These are phyloP conservation scores for Royoungia palumana DNA, from an alignment of 768 basidiomycete species.

Conservation along the genomic window DNA sequence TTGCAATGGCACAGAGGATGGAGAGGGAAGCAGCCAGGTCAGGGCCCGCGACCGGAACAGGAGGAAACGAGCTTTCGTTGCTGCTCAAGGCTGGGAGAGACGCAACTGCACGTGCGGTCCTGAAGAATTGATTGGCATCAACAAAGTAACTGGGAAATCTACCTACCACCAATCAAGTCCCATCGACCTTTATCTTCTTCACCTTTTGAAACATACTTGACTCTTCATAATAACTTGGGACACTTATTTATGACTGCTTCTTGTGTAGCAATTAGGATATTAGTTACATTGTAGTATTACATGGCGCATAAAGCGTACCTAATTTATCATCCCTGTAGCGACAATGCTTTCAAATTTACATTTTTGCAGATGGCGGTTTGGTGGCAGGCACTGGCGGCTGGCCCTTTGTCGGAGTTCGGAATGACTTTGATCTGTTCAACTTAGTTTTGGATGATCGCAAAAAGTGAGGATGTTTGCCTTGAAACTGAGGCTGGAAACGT, in stretches of 20 bases:
- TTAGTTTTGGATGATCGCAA: too few species aligned
- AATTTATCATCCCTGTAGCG: slow-evolving; percentile 22
- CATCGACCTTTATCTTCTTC: not conserved
- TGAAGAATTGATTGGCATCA: slow-evolving; percentile 34
- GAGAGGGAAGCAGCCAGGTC: slow-evolving; percentile 40
- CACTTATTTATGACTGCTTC: slow-evolving; percentile 26
- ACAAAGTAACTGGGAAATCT: not conserved
- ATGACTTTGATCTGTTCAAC: too few species aligned
- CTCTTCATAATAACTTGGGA: not conserved
- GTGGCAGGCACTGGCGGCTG: too few species aligned
- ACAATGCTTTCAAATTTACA: not conserved
- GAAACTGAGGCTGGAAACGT: too few species aligned
- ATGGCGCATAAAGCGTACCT: slow-evolving; percentile 1
- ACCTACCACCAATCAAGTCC: slow-evolving; percentile 6
- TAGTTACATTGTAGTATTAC: slow-evolving; percentile 18
- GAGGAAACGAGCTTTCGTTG: slow-evolving; percentile 78
- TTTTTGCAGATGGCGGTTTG: too few species aligned
- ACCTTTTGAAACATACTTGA: too few species aligned
- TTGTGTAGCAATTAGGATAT: slow-evolving; percentile 27
- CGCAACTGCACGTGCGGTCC: slow-evolving; percentile 66
- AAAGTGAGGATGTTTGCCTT: too few species aligned
- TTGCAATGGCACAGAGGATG: slow-evolving; percentile 51
- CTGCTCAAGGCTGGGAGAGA: slow-evolving; percentile 90
- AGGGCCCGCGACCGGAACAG: slow-evolving; percentile 75
- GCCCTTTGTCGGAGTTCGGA: not conserved